Conservation (phyloP, 176 grass and related monocot species). For the Triticum monococcum region DNA sequence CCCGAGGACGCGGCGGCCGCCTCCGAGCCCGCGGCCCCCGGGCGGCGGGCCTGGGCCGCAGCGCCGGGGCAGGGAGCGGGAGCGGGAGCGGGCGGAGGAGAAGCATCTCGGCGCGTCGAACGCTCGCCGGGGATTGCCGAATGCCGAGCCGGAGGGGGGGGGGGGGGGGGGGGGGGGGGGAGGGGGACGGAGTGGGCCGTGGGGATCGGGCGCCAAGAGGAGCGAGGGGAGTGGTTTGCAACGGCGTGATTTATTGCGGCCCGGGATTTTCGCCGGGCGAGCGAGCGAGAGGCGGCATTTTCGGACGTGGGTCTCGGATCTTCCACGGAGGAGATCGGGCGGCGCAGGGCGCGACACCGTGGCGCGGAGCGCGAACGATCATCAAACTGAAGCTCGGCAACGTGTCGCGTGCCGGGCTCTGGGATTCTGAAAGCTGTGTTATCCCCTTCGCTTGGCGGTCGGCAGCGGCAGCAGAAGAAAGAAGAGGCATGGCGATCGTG, state of each 20-base stretch:
- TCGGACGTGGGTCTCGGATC: not conserved
- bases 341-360: not conserved
- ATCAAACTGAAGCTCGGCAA: no score
- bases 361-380: not conserved
- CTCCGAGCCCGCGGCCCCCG: not conserved
- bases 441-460: conserved; percentile 49
- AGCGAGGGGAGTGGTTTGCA: conserved; percentile 22
- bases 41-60: not conserved
- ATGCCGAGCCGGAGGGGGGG: not conserved
- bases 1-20: not conserved
- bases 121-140: not conserved
- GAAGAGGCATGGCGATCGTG: conserved; percentile 41
- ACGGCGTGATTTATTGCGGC: conserved; percentile 32
- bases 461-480: conserved; percentile 5
- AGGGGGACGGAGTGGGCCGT: no score
- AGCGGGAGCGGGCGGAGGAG: conserved; percentile 31
- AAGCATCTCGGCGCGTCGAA: not conserved
- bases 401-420: conserved; percentile 6
- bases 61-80: not conserved
- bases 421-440: conserved; percentile 24
- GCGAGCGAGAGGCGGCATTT: not conserved
- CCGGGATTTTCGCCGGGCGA: not conserved
- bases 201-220: conserved; percentile 49
- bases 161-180: not conserved
- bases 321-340: not conserved